Evolutionary conservation across 495 filamentous ascomycete species (phyloP), one percentile per base, ranked within the genome.

Genomic region (Aspergillus bertholletiae): DNA sequence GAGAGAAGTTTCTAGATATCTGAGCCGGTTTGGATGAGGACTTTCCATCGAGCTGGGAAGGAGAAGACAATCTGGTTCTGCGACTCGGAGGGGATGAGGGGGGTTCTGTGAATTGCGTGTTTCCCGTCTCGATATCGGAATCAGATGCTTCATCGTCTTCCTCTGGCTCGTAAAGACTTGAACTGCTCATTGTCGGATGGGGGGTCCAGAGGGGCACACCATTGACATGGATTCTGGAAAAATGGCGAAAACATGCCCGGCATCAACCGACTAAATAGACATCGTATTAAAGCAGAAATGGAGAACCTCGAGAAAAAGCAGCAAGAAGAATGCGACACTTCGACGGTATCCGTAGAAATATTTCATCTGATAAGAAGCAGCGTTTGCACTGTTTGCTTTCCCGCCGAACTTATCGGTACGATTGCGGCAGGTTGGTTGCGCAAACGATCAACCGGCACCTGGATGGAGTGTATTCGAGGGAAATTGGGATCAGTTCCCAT

Each of bases 311-410:
- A 28, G 34, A 44, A 47, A 34, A 39, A 26, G 34, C 44, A 51
- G 45, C n/a, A 17, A 6, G 57, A 64, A 63, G 64, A 61, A 45
- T 37, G 49, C 21, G 23, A 34, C 22, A 24, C 41, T 7, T 47
- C 45, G 32, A 43, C 5, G 8, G 27, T 9, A 54, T 47, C 49
- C 43, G 30, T 8, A 23, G 52, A 45, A 52, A 57, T 43, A 5
- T 43, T 43, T 15, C 17, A 44, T 54, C 53, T 53, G 69, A 71
- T 70, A 73, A 69, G 67, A 66, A 30, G 7, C 17, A 34, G 40
- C 60, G 70, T 76, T 76, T 76, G 73, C 70, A 63, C 46, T 68
- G 74, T 76, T 76, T 76, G 74, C 49, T 49, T 51, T 39, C 40
- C 27, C 22, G 34, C 20, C 21, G 27, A 46, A 30, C 44, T 51